phyloP scores from a whole-genome alignment of 805 yeast genomes.

The Torulaspora quercuum region DNA sequence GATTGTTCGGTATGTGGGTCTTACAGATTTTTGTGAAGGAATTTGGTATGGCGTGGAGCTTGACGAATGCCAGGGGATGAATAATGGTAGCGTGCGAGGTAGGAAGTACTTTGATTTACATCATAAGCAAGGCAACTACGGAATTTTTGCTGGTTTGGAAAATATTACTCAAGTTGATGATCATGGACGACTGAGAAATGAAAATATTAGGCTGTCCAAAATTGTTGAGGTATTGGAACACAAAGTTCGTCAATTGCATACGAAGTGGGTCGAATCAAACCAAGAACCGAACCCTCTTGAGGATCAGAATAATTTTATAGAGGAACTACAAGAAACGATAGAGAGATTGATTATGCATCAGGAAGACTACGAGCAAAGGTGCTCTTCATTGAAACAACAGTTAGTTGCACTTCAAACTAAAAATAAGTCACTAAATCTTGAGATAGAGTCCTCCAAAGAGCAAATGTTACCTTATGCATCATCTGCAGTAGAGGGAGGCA shows the following conservation, averaged over 20 bases:
- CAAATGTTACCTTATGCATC: no score
- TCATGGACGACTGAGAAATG: background rate
- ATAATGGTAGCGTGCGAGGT: constrained; percentile 72
- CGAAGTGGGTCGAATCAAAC: background rate
- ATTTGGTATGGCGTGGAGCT: constrained; percentile 80
- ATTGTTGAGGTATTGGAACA: constrained; percentile 4
- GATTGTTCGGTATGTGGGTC: constrained; percentile 48
- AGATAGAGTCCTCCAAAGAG: no score
- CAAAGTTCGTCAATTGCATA: constrained; percentile 3
- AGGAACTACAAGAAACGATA: constrained; percentile 3
- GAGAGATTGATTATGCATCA: background rate
- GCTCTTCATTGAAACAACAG: background rate
- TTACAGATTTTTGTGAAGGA: constrained; percentile 58
- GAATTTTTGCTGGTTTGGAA: constrained; percentile 9
- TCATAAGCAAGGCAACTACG: constrained; percentile 11
- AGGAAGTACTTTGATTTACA: constrained; percentile 51
- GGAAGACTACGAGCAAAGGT: background rate
- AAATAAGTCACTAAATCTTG: background rate
- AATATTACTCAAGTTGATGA: constrained; percentile 7
- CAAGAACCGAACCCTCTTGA: background rate
- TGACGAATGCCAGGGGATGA: constrained; percentile 73
- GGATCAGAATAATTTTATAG: background rate
- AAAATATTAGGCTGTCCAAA: constrained; percentile 1
- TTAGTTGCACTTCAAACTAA: background rate
- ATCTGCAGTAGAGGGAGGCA: no score